phyloP scores from a whole-genome alignment of 371 early-diverging fungal species.

The Syncephalastrum monosporum region DNA sequence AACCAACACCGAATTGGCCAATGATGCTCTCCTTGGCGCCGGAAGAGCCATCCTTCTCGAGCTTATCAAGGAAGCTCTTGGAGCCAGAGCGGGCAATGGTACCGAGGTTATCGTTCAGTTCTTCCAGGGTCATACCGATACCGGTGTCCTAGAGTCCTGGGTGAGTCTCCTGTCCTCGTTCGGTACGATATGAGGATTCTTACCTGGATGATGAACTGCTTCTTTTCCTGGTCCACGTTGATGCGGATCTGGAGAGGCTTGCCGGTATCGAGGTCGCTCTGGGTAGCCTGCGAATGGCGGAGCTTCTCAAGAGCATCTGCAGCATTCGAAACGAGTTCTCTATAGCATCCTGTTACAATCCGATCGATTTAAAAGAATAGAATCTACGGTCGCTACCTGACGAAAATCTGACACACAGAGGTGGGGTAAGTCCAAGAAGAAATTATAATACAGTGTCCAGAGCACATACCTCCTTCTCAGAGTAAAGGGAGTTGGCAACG shows the following conservation, averaged over 20 bases:
- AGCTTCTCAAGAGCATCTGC: constrained; percentile 99
- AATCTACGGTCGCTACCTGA: not conserved
- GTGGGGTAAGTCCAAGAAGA: too few species aligned
- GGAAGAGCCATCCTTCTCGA: constrained; percentile 64
- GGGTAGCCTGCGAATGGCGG: constrained; percentile 72
- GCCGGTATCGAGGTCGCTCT: constrained; percentile 52
- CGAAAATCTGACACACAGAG: not conserved
- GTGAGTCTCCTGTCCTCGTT: not conserved
- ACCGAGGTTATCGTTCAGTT: constrained; percentile 91
- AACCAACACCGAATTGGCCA: constrained; percentile 98
- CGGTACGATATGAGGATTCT: not conserved
- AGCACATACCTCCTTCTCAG: constrained; percentile 74
- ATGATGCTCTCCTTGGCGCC: constrained; percentile 79
- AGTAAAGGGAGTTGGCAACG: constrained; percentile 86
- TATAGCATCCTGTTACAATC: constrained; percentile 13
- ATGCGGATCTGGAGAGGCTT: constrained; percentile 83
- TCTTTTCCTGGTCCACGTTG: constrained; percentile 67
- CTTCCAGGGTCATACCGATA: constrained; percentile 97
- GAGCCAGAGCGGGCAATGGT: constrained; percentile 96
- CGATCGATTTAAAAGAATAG: too few species aligned
- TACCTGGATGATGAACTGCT: constrained; percentile 79
- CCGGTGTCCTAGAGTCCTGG: constrained; percentile 78
- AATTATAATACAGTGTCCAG: not conserved
- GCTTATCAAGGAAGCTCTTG: constrained; percentile 83
- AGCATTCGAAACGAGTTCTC: constrained; percentile 97